Conservation (phyloP, 1,284 basidiomycete species). For the Pholiota adiposa region DNA sequence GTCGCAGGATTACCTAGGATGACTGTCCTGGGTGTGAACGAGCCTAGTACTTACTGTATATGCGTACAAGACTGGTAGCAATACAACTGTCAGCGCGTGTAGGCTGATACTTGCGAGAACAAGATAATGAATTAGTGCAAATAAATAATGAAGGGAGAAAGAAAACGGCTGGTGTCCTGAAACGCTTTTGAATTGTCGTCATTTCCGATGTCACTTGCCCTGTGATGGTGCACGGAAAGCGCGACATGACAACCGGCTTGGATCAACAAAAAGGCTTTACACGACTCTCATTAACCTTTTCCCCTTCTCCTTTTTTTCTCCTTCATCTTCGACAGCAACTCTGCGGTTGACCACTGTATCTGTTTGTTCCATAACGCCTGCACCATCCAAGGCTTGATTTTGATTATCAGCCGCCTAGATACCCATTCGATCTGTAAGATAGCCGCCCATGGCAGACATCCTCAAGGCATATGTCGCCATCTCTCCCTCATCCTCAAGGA, state of each 20-base stretch:
- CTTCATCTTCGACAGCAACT: constrained; percentile 4
- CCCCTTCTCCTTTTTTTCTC: constrained; percentile 6
- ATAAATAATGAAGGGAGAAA: neutral
- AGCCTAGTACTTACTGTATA: no score
- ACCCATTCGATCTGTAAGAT: neutral
- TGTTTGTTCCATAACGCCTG: neutral
- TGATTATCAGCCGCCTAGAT: neutral
- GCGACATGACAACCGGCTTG: constrained; percentile 30
- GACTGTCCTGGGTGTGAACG: no score
- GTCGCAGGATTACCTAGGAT: neutral
- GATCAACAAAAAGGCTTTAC: constrained; percentile 18
- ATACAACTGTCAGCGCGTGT: neutral
- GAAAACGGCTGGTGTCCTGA: neutral
- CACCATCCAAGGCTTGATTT: neutral
- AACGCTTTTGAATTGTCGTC: neutral
- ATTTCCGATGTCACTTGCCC: neutral
- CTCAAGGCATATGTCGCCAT: constrained; percentile 4
- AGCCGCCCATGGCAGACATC: constrained; percentile 19
- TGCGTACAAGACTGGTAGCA: neutral
- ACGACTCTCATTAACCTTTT: constrained; percentile 7
- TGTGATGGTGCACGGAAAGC: constrained; percentile 11
- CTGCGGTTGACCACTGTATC: neutral
- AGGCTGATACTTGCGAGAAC: neutral
- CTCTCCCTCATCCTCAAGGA: constrained; percentile 6
- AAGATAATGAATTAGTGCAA: neutral